Percentiles rank a stretch among this genome's conserved stretches.
Evolutionary conservation across 1,139 yeast genomes (phyloP).

Genomic region (Yamadazyma mexicana): DNA sequence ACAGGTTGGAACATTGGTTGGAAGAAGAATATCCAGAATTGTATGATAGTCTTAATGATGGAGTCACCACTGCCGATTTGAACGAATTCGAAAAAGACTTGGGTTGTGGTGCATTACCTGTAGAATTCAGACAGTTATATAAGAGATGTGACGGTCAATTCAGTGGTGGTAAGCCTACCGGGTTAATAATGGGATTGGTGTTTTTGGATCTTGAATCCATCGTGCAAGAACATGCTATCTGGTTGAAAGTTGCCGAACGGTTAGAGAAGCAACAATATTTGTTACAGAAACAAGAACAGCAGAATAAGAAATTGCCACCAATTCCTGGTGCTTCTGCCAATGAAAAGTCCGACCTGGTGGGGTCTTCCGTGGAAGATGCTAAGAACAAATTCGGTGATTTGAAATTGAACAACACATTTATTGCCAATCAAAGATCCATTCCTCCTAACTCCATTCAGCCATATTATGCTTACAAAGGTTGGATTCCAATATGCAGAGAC

Average conservation of each 20-base stretch:
- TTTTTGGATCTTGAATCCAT: slow-evolving; percentile 71
- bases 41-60: slow-evolving; percentile 66
- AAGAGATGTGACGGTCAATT: slow-evolving; percentile 83
- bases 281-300: slow-evolving; percentile 29
- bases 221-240: slow-evolving; percentile 66
- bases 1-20: slow-evolving; percentile 69
- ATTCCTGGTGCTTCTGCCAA: slow-evolving; percentile 8
- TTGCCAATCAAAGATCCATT: slow-evolving; percentile 53
- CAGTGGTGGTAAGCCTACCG: slow-evolving; percentile 72
- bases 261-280: slow-evolving; percentile 44
- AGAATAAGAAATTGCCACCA: slow-evolving; percentile 6
- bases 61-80: slow-evolving; percentile 74
- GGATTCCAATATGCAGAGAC: slow-evolving; percentile 63
- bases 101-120: slow-evolving; percentile 62
- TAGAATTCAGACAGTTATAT: slow-evolving; percentile 73
- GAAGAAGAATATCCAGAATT: slow-evolving; percentile 81
- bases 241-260: slow-evolving; percentile 67
- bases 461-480: slow-evolving; percentile 54
- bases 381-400: slow-evolving; percentile 9
- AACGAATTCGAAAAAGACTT: slow-evolving; percentile 76
- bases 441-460: slow-evolving; percentile 60
- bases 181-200: slow-evolving; percentile 69
- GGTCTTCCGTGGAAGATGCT: slow-evolving; percentile 19
- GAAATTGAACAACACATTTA: slow-evolving; percentile 30
- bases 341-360: slow-evolving; percentile 13